phyloP scores from a whole-genome alignment of 2,329 filamentous ascomycete species.

The Epichloe baconii region DNA sequence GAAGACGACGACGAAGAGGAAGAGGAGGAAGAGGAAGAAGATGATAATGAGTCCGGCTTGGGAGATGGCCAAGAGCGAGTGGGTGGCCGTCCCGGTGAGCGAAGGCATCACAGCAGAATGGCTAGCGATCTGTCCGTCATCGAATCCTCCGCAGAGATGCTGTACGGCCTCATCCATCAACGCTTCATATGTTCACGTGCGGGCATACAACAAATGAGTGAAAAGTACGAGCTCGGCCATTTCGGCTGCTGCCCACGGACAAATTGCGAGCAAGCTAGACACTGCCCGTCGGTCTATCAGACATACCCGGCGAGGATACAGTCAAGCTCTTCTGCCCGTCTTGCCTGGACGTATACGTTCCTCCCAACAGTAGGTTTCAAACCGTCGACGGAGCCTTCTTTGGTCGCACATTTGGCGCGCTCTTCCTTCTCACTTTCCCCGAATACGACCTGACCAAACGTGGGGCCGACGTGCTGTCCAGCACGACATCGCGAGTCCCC shows the following conservation, averaged over 20 bases:
- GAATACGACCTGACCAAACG: conserved; percentile 79
- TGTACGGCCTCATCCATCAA: conserved; percentile 97
- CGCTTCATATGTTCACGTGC: conserved; percentile 94
- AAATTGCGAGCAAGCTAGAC: conserved; percentile 84
- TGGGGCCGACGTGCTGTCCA: conserved; percentile 44
- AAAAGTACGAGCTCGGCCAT: conserved; percentile 95
- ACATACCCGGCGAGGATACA: conserved; percentile 91
- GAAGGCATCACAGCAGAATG: conserved; percentile 71
- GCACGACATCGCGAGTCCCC: conserved; percentile 19
- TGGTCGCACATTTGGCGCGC: conserved; percentile 87
- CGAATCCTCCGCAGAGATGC: conserved; percentile 92
- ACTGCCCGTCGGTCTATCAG: conserved; percentile 82
- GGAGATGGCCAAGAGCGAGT: conserved; percentile 46
- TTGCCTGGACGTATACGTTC: conserved; percentile 93
- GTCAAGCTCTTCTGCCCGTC: conserved; percentile 97
- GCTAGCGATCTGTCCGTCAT: conserved; percentile 90
- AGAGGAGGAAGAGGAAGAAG: conserved; percentile 41
- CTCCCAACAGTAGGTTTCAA: conserved; percentile 93
- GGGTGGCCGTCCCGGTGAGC: conserved; percentile 34
- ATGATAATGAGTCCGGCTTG: conserved; percentile 52
- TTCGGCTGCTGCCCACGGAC: conserved; percentile 94
- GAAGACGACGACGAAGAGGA: conserved; percentile 87
- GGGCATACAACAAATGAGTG: conserved; percentile 97
- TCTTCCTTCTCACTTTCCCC: conserved; percentile 97
- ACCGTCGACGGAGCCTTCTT: conserved; percentile 97